Evolutionary conservation across 805 yeast genomes (phyloP).

Genomic region (Metschnikowia matae): DNA sequence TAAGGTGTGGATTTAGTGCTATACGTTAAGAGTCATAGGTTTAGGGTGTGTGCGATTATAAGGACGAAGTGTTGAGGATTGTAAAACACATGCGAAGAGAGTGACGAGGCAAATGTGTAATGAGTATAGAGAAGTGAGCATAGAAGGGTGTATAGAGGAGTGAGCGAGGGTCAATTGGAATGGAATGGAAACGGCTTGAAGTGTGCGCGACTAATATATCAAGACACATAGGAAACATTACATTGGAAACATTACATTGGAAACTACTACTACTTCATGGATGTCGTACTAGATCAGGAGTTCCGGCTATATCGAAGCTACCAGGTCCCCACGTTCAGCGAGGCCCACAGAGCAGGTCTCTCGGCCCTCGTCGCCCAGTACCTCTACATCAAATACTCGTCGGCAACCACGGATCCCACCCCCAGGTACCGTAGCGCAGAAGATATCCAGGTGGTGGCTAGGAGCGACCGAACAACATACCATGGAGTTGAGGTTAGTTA

Average conservation of each 20-base stretch:
- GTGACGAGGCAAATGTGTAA: no score
- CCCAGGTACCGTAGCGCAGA: constrained; percentile 8
- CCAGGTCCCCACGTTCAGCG: constrained; percentile 7
- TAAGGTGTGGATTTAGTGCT: no score
- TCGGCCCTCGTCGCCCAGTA: constrained; percentile 10
- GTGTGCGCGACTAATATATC: not conserved
- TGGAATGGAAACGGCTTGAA: no score
- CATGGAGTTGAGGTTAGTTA: constrained; percentile 3
- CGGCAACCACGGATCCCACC: constrained; percentile 8
- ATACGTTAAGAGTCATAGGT: no score
- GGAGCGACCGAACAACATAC: not conserved
- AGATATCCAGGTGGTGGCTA: constrained; percentile 8
- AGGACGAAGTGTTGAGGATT: no score
- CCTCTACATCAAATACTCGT: constrained; percentile 9
- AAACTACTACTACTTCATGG: constrained; percentile 1
- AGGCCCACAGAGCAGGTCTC: constrained; percentile 4
- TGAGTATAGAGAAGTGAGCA: no score
- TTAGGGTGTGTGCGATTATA: no score
- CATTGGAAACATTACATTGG: no score
- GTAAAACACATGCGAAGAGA: no score
- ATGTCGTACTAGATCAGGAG: constrained; percentile 9
- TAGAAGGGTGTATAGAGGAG: no score
- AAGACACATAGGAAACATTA: no score
- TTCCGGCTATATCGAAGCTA: constrained; percentile 8
- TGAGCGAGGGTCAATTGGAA: no score